phyloP scores from a whole-genome alignment of 495 filamentous ascomycete genomes.

The Penicillium ochrochloron region DNA sequence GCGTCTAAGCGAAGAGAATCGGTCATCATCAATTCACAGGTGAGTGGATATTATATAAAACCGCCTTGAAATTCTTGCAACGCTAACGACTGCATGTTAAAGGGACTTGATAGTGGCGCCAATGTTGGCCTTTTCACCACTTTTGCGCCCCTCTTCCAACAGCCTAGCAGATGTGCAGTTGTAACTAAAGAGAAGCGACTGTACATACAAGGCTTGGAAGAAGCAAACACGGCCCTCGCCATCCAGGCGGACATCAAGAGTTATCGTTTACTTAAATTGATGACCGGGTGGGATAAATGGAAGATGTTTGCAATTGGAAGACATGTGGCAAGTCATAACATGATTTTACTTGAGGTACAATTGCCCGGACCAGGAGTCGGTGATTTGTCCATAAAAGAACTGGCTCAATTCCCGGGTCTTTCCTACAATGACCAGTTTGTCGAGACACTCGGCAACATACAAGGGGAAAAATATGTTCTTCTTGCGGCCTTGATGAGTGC shows the following conservation, averaged over 20 bases:
- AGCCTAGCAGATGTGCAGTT: not conserved
- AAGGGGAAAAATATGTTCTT: not conserved
- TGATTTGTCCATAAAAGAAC: not conserved
- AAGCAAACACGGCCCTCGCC: not conserved
- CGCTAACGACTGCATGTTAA: not conserved
- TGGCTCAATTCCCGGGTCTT: not conserved
- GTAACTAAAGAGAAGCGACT: not conserved
- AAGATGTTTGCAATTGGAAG: not conserved
- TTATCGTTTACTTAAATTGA: not conserved
- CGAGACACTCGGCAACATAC: not conserved
- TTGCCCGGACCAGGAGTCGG: not conserved
- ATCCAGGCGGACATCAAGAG: not conserved
- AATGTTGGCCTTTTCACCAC: not conserved
- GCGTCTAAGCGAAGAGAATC: not conserved
- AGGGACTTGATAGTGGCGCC: not conserved
- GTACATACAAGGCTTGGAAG: not conserved
- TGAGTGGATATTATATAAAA: not conserved
- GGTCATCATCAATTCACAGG: not conserved
- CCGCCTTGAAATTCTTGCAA: not conserved
- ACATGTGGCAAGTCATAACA: not conserved
- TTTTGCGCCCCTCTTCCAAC: not conserved
- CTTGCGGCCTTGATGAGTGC: conserved; percentile 2
- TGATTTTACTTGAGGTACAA: not conserved
- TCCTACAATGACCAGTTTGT: not conserved
- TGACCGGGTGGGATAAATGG: not conserved